Evolutionary conservation across 106 monocot species (phyloP), one percentile per base, ranked within the genome.

Genomic region (Gastrodia elata): DNA sequence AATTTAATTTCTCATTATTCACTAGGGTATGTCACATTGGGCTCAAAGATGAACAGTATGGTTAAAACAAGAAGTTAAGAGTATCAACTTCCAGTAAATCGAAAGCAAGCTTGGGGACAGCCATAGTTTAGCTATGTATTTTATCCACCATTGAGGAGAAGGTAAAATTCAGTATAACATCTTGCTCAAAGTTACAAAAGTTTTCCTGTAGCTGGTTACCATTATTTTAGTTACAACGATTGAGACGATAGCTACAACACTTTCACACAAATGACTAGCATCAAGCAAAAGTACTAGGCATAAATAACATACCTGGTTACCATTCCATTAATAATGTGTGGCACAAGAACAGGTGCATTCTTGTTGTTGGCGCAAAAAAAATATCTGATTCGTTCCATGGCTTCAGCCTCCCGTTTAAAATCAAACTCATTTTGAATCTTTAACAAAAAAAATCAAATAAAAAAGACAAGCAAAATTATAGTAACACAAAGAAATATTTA

Each of bases 341-440:
- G 98, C 27, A 93, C 86, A 58, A 83, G 13, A 78, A 98, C 93
- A 71, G 98, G 91, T 84, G 67, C 32, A 38, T 82, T 91, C 81
- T 87, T 93, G 74, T 91, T 91, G 78, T 80, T 85, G 22, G 73
- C 34, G 44, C 73, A 59, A 40, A 98, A 78, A 75, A 79, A 91
- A 3, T 77, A 30, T 20, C 81, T 75, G 25, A 98, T 88, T 80
- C 80, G 91, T 78, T 93, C 85, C 98, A 98, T 98, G 61, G 98
- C 83, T 9, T 83, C 87, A 42, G 93, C 86, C 74, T 98, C 98
- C 33, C 87, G 76, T 33, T 81, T 48, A 82, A 98, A 98, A 77
- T 98, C 93, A 84, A 98, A 98, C 78, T 98, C 98, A 84, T 85
- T 91, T 61, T 77, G 86, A 70, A 98, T 83, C 93, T 98, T 71